These are phyloP conservation scores for Aspergillus aculeatinus DNA, from an alignment of 2,329 filamentous ascomycete species.

Conservation along the genomic window DNA sequence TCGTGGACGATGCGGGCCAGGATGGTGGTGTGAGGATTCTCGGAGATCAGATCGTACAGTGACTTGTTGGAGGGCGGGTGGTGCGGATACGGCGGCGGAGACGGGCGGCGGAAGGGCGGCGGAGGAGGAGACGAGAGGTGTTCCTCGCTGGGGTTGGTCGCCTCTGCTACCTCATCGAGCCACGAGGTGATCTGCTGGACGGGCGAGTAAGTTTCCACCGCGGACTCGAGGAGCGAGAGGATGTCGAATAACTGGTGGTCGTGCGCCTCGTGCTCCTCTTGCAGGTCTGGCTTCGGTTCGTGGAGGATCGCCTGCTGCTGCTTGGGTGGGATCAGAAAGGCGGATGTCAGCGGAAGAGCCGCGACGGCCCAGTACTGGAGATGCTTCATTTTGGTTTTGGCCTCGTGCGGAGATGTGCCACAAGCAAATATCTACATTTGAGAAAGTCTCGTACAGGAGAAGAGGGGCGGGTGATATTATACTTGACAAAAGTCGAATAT, in stretches of 20 bases:
- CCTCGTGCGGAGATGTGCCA: background rate
- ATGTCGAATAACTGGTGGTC: background rate
- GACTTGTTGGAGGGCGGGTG: slow-evolving; percentile 61
- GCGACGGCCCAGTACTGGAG: slow-evolving; percentile 36
- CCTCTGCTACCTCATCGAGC: background rate
- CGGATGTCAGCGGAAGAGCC: slow-evolving; percentile 44
- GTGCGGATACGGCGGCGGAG: slow-evolving; percentile 16
- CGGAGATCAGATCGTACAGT: slow-evolving; percentile 75
- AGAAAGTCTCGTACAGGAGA: too few relatives aligned
- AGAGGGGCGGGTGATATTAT: background rate
- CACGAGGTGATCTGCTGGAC: background rate
- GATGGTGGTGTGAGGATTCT: slow-evolving; percentile 72
- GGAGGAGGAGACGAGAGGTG: background rate
- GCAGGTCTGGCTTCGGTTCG: slow-evolving; percentile 2
- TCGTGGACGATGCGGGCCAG: slow-evolving; percentile 74
- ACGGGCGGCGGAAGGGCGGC: slow-evolving; percentile 2
- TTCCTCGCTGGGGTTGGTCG: too few relatives aligned
- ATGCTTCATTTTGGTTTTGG: slow-evolving; percentile 14
- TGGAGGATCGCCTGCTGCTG: slow-evolving; percentile 33
- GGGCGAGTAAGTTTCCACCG: slow-evolving; percentile 1
- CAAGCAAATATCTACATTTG: too few relatives aligned
- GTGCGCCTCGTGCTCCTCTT: too few relatives aligned
- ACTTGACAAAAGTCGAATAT: background rate
- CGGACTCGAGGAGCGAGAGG: background rate
- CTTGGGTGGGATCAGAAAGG: slow-evolving; percentile 50